Conservation (phyloP, 371 early-diverging fungal species). For the Batrachochytrium dendrobatidis region DNA sequence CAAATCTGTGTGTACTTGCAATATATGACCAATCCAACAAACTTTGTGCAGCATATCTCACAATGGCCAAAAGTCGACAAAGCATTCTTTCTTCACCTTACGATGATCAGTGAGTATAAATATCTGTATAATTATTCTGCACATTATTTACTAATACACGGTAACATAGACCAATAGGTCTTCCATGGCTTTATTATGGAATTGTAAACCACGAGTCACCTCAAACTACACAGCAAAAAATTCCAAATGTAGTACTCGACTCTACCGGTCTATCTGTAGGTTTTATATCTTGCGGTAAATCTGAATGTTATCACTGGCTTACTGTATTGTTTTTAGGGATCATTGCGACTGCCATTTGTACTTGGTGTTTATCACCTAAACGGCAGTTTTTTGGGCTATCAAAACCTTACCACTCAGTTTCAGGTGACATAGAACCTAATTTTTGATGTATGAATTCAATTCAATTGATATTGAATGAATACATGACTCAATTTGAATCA, state of each 20-base stretch:
- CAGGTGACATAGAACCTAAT: conserved; percentile 9
- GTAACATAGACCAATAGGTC: conserved; percentile 19
- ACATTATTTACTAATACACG: neutral
- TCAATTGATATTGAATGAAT: neutral
- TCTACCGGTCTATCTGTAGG: neutral
- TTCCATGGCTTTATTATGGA: conserved; percentile 42
- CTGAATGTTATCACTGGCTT: neutral
- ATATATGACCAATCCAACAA: conserved; percentile 23
- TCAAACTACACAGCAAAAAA: neutral
- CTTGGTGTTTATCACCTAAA: conserved; percentile 34
- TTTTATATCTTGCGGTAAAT: neutral
- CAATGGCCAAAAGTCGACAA: conserved; percentile 4
- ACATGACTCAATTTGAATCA: neutral
- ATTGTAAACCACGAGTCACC: conserved; percentile 8
- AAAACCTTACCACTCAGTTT: conserved; percentile 32
- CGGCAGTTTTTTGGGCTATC: conserved; percentile 39
- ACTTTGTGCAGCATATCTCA: conserved; percentile 25
- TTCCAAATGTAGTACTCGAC: conserved; percentile 2
- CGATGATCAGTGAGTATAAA: neutral
- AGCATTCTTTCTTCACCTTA: neutral
- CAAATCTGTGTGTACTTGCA: conserved; percentile 38
- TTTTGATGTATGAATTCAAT: neutral
- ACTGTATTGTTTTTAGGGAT: neutral
- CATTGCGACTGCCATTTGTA: conserved; percentile 16
- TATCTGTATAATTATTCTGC: neutral